Percentiles rank a stretch among this genome's conserved stretches.
These are phyloP conservation scores for Phytophthora megakarya DNA, from an alignment of 352 stramenopile genomes.

Conservation along the genomic window DNA sequence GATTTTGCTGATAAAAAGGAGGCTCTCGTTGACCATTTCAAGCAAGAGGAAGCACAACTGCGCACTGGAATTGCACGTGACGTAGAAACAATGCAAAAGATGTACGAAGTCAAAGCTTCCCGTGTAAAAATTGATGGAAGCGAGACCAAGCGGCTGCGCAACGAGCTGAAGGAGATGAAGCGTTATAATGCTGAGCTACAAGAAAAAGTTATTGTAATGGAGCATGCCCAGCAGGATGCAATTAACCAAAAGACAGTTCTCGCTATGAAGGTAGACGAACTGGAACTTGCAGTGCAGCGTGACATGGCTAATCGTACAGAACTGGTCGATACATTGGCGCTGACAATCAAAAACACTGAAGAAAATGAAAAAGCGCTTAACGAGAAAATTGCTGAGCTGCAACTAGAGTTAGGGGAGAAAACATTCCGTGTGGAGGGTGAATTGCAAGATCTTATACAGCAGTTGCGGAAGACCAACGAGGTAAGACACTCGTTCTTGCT, in stretches of 20 bases:
- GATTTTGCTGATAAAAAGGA: slow-evolving; percentile 69
- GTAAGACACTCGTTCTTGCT: slow-evolving; percentile 38
- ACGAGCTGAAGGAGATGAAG: slow-evolving; percentile 47
- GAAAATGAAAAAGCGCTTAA: slow-evolving; percentile 55
- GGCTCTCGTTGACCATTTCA: slow-evolving; percentile 67
- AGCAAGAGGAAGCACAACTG: slow-evolving; percentile 66
- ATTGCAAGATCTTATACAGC: slow-evolving; percentile 52
- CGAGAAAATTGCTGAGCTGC: slow-evolving; percentile 47
- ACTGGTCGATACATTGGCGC: slow-evolving; percentile 72
- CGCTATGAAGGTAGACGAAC: slow-evolving; percentile 52
- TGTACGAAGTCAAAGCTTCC: slow-evolving; percentile 57
- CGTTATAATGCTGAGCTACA: slow-evolving; percentile 50
- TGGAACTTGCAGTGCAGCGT: slow-evolving; percentile 56
- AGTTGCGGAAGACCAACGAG: slow-evolving; percentile 72
- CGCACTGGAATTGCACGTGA: slow-evolving; percentile 61
- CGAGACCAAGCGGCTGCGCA: slow-evolving; percentile 54
- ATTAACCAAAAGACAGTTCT: slow-evolving; percentile 42
- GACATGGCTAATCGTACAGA: slow-evolving; percentile 73
- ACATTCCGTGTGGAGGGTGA: slow-evolving; percentile 67
- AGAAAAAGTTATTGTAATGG: slow-evolving; percentile 46
- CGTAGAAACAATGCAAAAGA: slow-evolving; percentile 72
- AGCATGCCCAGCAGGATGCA: slow-evolving; percentile 48
- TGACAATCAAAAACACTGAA: slow-evolving; percentile 61
- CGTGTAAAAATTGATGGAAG: slow-evolving; percentile 72
- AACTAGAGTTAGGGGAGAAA: slow-evolving; percentile 68